Conservation (phyloP, 768 basidiomycete species). For the Mycena metata region DNA sequence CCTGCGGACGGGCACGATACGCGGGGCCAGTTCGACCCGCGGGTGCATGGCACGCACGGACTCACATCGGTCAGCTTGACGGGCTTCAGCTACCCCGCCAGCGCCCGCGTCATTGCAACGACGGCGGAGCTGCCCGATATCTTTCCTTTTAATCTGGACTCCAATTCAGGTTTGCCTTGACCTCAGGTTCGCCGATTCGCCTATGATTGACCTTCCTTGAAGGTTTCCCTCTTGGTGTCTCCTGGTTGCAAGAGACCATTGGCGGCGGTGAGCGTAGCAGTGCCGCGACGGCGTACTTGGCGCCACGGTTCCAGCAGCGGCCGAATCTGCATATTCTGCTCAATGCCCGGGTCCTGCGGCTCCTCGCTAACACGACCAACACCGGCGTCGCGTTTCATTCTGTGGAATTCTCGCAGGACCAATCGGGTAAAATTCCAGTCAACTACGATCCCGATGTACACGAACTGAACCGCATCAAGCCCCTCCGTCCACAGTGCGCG, state of each 20-base stretch:
- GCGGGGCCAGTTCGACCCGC: constrained; percentile 53
- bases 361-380: constrained; percentile 4
- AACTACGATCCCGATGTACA: neutral
- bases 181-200: constrained; percentile 1
- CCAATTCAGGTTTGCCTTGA: constrained; percentile 46
- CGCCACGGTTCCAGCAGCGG: constrained; percentile 39
- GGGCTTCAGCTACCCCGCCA: constrained; percentile 48
- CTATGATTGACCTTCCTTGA: no score
- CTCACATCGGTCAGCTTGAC: constrained; percentile 48
- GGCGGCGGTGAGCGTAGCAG: constrained; percentile 44
- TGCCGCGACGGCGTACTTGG: constrained; percentile 49
- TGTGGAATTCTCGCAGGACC: constrained; percentile 29
- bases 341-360: constrained; percentile 40
- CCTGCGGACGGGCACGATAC: constrained; percentile 56
- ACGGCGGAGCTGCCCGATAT: constrained; percentile 44
- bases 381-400: neutral
- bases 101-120: constrained; percentile 45
- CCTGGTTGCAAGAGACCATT: constrained; percentile 43
- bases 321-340: constrained; percentile 48
- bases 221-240: no score
- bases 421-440: neutral
- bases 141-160: constrained; percentile 47
- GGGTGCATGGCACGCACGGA: constrained; percentile 53
- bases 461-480: no score
- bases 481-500: neutral